Base-by-base conservation (phyloP, 2,329 filamentous ascomycete genomes). In the Neocatenulostroma microsporum region DNA sequence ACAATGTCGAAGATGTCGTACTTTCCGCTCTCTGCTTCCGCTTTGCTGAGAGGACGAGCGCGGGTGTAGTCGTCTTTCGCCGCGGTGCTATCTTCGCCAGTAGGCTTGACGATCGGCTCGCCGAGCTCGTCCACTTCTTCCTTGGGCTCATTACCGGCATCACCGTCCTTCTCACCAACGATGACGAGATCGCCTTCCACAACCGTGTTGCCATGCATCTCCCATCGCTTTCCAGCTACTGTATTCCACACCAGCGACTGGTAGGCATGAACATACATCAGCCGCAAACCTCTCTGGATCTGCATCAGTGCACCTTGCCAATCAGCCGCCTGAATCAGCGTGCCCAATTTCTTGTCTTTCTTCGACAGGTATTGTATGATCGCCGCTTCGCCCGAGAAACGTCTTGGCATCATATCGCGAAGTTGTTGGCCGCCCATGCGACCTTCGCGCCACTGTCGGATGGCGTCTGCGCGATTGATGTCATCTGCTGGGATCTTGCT, bases 231-330 rank as follows among this genome's bases (percentile, higher is more conserved):
- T 47, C 84, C 86, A 2, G 78, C 84, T 10, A 78, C 84, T 48
- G 78, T 76, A 64, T 98, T 98, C 89, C 89, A 98, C 7, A 98
- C 80, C 24, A 87, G 75, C 5, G 84, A 94, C 61, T 98, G 91
- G 62, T 95, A 96, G 4, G 91, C 89, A 60, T 98, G 91, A 12
- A 94, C 80, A 57, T 96, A 98, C 83, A 98, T 95, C 40, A 86
- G 76, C 28, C 87, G 77, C 51, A 96, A 69, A 32, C 84, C 85
- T 13, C 88, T 75, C 17, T 82, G 83, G 44, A 98, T 88, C 36
- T 74, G 73, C 55, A 82, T 74, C 34, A 98, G 63, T 1, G 91
- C 86, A 17, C 88, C 88, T 41, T 84, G 72, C 57, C 77, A 91
- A 62, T 98, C 89, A 28, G 72, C 73, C 25, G 64, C 63, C 15